These are phyloP conservation scores for Akebia trifoliata DNA, from an alignment of 164 flowering plant species.

Conservation along the genomic window DNA sequence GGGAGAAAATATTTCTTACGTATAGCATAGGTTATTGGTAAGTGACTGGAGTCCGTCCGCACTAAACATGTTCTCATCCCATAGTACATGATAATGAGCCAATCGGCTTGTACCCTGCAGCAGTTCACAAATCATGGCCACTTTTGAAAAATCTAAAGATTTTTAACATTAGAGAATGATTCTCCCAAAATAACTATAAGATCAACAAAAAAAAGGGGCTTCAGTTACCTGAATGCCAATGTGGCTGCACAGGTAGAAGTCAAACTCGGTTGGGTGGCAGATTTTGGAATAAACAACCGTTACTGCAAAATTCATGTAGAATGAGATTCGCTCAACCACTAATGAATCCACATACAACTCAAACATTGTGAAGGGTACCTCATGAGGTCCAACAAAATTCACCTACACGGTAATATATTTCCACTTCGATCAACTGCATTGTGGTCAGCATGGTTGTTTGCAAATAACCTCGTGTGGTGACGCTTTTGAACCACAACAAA, in stretches of 20 bases:
- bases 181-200: too few species aligned
- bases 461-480: constrained; percentile 59
- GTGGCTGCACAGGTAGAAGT: too few species aligned
- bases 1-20: constrained; percentile 15
- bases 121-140: too few species aligned
- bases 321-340: neutral
- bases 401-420: constrained; percentile 50
- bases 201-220: neutral
- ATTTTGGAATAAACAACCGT: constrained; percentile 79
- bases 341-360: neutral
- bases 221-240: constrained; percentile 66
- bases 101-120: constrained; percentile 43
- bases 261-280: too few species aligned
- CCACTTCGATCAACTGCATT: constrained; percentile 48
- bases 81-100: too few species aligned
- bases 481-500: constrained; percentile 67
- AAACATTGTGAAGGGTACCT: too few species aligned
- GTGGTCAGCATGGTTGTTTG: constrained; percentile 35
- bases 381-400: neutral
- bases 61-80: constrained; percentile 77
- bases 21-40: constrained; percentile 63
- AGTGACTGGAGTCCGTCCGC: constrained; percentile 68
- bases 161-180: too few species aligned
- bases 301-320: constrained; percentile 30
- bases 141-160: too few species aligned